Evolutionary conservation across 306 rosid genomes (phyloP), one percentile per base, ranked within the genome.

Genomic region (Fragaria ananassa): DNA sequence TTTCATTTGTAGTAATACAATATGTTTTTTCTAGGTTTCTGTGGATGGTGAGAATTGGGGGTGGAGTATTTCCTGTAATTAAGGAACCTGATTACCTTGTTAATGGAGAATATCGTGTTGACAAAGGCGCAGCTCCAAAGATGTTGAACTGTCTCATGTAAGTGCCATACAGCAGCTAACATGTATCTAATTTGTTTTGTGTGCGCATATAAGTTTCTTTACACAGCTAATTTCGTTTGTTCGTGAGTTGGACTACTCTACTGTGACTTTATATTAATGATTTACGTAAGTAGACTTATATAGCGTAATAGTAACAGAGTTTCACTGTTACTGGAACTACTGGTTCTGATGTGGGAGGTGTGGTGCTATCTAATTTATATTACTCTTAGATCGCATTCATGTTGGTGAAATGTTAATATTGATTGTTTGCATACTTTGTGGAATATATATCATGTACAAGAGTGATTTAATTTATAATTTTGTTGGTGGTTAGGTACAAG

Each of bases 11-110:
- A 15, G 72, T 56, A 71, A 83, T 10, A 23, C 57, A 67, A 74
- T 65, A 78, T 29, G 41, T 58, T 69, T 4, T 56, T 76, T 78
- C 63, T 72, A 96, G 99, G 77, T 96, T 96, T 87, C 87, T 96
- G 81, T 96, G 98, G 98, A 96, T 96, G 99, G 99, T 96, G 86
- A 91, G 99, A 83, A 96, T 92, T 76, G 98, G 99, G 27, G 98
- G 99, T 8, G 99, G 99, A 15, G 99, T 96, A 75, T 96, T 89
- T 78, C 99, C 99, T 57, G 93, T 96, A 71, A 96, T 96, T 76
- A 96, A 92, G 88, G 99, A 96, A 81, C 98, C 99, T 3, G 99
- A 96, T 74, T 96, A 96, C 87, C 98, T 96, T 64, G 98, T 83
- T 74, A 92, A 96, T 83, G 99, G 99, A 76, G 99, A 96, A 78